A percentile compares a stretch with the other conserved stretches of the same genome.
Evolutionary conservation across 257 asterid genomes (phyloP).

Genomic region (Catharanthus roseus): DNA sequence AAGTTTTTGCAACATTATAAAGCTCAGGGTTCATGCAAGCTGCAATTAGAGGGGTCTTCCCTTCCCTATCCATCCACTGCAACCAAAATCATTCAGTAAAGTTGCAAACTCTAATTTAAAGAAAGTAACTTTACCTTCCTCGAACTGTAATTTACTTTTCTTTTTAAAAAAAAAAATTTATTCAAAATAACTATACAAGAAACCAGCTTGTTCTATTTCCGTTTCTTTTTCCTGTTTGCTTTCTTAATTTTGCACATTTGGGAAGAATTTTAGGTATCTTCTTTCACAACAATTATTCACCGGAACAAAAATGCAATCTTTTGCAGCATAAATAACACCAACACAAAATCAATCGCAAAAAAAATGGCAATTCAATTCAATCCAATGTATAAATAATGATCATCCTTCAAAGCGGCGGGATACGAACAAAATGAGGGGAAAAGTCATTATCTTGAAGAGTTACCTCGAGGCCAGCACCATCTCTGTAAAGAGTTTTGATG

Average conservation of each 20-base stretch:
- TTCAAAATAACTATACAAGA: neutral
- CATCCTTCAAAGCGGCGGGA: neutral
- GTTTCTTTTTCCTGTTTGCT: neutral
- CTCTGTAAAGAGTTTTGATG: constrained; percentile 71
- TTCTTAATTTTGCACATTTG: neutral
- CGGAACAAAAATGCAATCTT: neutral
- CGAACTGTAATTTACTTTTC: neutral
- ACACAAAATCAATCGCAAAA: constrained; percentile 11
- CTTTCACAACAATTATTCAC: neutral
- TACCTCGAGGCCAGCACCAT: constrained; percentile 98
- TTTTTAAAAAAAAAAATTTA: neutral
- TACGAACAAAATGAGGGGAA: neutral
- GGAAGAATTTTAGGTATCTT: neutral
- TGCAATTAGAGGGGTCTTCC: constrained; percentile 77
- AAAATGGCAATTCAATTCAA: neutral
- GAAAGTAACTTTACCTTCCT: neutral
- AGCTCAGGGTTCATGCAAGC: constrained; percentile 79
- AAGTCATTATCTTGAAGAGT: neutral
- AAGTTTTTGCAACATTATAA: constrained; percentile 64
- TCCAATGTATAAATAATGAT: neutral
- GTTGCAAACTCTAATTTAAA: neutral
- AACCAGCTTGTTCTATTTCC: too few relatives aligned
- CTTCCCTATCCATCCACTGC: constrained; percentile 87
- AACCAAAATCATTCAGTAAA: constrained; percentile 1
- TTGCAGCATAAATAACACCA: neutral